Evolutionary conservation across 306 rosid species (phyloP).

Genomic region (Quercus variabilis): DNA sequence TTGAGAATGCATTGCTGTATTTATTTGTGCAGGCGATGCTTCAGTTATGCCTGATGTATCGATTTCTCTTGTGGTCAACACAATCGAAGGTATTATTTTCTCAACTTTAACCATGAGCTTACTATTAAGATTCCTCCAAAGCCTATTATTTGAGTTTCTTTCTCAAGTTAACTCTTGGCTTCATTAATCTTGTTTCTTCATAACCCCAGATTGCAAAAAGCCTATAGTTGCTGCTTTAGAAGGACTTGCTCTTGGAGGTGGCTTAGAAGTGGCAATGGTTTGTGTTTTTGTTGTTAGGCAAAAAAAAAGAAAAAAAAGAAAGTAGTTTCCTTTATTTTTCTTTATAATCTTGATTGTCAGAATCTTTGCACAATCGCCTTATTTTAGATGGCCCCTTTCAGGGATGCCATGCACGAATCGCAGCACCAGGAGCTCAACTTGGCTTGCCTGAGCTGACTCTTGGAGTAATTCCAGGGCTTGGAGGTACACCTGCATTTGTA

Average conservation of each 20-base stretch:
- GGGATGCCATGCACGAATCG: conserved; percentile 95
- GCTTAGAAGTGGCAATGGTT: conserved; percentile 93
- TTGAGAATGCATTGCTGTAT: not conserved
- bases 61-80: conserved; percentile 75
- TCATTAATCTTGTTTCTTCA: conserved; percentile 4
- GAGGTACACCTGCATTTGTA: conserved; percentile 55
- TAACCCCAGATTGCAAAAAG: conserved; percentile 69
- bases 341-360: not conserved
- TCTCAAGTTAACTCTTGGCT: not conserved
- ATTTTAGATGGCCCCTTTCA: conserved; percentile 23
- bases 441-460: conserved; percentile 94
- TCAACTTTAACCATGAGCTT: not conserved
- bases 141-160: not conserved
- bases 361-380: conserved; percentile 4
- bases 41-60: conserved; percentile 78
- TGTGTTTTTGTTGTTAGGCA: conserved; percentile 29
- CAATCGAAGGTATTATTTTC: conserved; percentile 62
- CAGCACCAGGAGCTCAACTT: conserved; percentile 79
- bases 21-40: conserved; percentile 58
- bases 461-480: conserved; percentile 94
- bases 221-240: conserved; percentile 90
- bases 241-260: conserved; percentile 99
- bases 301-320: not conserved
- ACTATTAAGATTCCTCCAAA: too few species aligned
- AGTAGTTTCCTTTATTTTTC: not conserved